Evolutionary conservation across 2,329 filamentous ascomycete species (phyloP), one percentile per base, ranked within the genome.

Genomic region (Alternaria sp.): DNA sequence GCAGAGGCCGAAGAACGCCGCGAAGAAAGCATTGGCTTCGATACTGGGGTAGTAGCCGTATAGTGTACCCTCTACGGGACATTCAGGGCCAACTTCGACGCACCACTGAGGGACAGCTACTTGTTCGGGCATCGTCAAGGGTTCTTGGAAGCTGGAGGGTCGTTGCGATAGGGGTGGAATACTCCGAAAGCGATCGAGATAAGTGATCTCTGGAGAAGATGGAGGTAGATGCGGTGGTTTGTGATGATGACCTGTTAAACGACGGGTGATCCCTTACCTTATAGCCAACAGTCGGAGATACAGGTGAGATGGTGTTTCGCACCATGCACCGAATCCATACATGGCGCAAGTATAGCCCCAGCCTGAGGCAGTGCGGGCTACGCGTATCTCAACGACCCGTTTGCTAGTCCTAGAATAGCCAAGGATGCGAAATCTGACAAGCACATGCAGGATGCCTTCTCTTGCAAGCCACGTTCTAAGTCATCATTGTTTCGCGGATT

Each of bases 41-140:
- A 86, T 74, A 40, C 77, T 82, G 0, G 87, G 87, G 32, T 83
- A 80, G 74, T 89, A 89, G 25, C 84, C 82, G 67, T 88, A 86
- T 15, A 83, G 81, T 2, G 84, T 85, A 1, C 77, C 79, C 57
- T 82, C 74, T 17, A 86, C 79, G 0, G 83, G 79, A 62, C 85
- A 86, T 11, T 62, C 59, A 11, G 68, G 68, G 15, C 63, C 60
- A 17, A 75, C 63, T 6, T 68, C 25, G 8, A 55, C 62, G 58
- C 74, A 76, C 13, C 13, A 50, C 1, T 57, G 40, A 5, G 70
- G 70, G 40, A 67, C 67, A n/a, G 9, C 15, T 40, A 40, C 36
- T 17, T 17, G 36, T 40, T 40, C 36, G 36, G 36, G 36, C 36
- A 40, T 40, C n/a, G 36, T 40, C 8, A 40, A 40, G 36, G 36